A percentile compares a stretch with the other conserved stretches of the same genome.
Conservation (phyloP, 495 filamentous ascomycete species). For the Penicillium taxi region DNA sequence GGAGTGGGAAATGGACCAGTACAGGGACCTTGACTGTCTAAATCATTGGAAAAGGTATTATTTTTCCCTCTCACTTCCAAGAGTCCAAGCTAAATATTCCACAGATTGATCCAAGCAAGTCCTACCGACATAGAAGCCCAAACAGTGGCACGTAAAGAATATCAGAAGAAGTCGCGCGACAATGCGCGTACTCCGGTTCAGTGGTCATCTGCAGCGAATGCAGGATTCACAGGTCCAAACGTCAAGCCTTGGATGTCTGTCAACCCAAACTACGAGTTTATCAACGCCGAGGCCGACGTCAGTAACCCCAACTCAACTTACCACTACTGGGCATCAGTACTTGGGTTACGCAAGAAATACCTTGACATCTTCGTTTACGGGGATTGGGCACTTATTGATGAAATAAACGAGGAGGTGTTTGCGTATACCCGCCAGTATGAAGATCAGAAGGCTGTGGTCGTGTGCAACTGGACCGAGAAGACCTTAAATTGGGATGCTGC, state of each 20-base stretch:
- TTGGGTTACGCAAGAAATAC: slow-evolving; percentile 47
- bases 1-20: slow-evolving; percentile 58
- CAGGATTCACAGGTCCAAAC: slow-evolving; percentile 42
- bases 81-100: background rate
- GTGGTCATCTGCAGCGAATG: slow-evolving; percentile 43
- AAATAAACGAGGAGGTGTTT: slow-evolving; percentile 38
- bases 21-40: slow-evolving; percentile 62
- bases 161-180: slow-evolving; percentile 48
- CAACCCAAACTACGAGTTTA: slow-evolving; percentile 41
- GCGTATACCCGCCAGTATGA: slow-evolving; percentile 39
- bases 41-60: slow-evolving; percentile 51
- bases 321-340: slow-evolving; percentile 45
- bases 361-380: slow-evolving; percentile 56
- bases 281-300: slow-evolving; percentile 47
- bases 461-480: slow-evolving; percentile 44
- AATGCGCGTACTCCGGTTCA: slow-evolving; percentile 50
- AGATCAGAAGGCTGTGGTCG: slow-evolving; percentile 38
- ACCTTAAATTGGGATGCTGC: slow-evolving; percentile 34
- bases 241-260: slow-evolving; percentile 57
- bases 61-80: too few species aligned
- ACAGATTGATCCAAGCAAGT: slow-evolving; percentile 29
- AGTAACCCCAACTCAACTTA: slow-evolving; percentile 40
- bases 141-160: slow-evolving; percentile 27
- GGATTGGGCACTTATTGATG: slow-evolving; percentile 43
- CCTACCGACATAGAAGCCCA: slow-evolving; percentile 28